phyloP scores from a whole-genome alignment of 192 early-diverging fungal genomes.

The Coemansia sp. region DNA sequence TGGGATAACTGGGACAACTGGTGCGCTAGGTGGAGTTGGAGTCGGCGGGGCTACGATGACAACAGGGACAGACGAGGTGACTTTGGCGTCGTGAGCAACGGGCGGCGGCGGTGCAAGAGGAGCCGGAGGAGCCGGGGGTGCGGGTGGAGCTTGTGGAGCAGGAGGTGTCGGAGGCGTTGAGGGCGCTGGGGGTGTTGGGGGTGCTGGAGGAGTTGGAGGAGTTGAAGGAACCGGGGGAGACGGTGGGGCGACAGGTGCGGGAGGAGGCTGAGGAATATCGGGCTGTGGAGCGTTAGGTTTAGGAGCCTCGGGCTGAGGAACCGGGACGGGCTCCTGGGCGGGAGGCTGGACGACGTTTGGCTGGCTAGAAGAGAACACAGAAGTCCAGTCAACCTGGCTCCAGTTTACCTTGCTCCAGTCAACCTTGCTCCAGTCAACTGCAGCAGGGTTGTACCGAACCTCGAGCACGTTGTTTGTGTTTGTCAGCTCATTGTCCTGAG shows the following conservation, averaged over 20 bases:
- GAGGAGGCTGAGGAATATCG: not conserved
- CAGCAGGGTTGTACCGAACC: conserved; percentile 26
- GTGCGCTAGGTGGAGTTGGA: not conserved
- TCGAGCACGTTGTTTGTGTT: conserved; percentile 18
- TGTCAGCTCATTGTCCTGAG: conserved; percentile 14
- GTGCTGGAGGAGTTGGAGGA: not conserved
- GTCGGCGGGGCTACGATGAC: not conserved
- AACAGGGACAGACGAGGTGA: not conserved
- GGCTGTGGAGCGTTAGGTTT: not conserved
- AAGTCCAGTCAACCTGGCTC: conserved; percentile 26
- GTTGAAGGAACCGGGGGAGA: not conserved
- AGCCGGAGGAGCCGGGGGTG: not conserved
- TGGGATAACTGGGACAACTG: not conserved
- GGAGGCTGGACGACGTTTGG: not conserved
- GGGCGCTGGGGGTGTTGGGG: not conserved
- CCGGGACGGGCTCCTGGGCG: conserved; percentile 2
- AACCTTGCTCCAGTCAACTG: conserved; percentile 29
- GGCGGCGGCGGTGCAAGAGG: not conserved
- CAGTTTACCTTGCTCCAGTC: conserved; percentile 32
- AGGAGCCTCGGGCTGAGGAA: not conserved
- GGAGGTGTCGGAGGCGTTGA: not conserved
- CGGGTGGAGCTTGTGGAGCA: not conserved
- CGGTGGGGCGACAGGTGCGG: not conserved
- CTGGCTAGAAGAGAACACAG: conserved; percentile 14
- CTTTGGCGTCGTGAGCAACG: conserved; percentile 11